phyloP scores from a whole-genome alignment of 345 rosid genomes.

The Citrus unshiu region DNA sequence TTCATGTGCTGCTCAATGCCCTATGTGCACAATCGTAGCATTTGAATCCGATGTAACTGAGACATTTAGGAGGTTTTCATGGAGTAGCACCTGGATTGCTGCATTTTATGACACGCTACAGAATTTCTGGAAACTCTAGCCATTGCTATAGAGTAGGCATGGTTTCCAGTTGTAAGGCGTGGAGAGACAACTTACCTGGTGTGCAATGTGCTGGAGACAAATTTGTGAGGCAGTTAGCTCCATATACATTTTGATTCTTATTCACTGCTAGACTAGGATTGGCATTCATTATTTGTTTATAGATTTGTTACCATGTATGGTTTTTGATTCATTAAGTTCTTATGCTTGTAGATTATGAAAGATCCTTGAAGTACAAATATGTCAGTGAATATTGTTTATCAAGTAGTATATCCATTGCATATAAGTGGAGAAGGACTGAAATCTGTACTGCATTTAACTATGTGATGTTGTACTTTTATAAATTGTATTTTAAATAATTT shows the following conservation, averaged over 20 bases:
- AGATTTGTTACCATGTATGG: not conserved
- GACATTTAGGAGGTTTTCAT: not conserved
- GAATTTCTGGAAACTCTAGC: slow-evolving; percentile 5
- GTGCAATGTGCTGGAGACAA: not conserved
- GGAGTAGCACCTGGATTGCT: not conserved
- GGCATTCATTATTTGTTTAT: slow-evolving; percentile 33
- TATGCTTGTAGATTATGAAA: slow-evolving; percentile 8
- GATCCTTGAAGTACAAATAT: not conserved
- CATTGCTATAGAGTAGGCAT: not conserved
- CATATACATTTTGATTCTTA: not conserved
- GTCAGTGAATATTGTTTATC: not conserved
- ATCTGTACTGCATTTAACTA: slow-evolving; percentile 1
- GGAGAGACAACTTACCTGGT: slow-evolving; percentile 5
- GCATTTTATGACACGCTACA: slow-evolving; percentile 1
- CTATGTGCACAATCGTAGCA: slow-evolving; percentile 44
- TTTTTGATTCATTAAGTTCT: not conserved
- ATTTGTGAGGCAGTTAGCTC: not conserved
- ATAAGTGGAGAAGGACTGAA: not conserved
- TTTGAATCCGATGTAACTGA: not conserved
- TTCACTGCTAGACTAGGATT: slow-evolving; percentile 5
- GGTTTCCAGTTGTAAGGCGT: not conserved
- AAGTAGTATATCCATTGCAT: not conserved
- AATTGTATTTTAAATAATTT: not conserved
- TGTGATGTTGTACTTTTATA: not conserved
- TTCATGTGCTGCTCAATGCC: slow-evolving; percentile 75